Conservation (phyloP, 257 asterid genomes). For the Ophiorrhiza pumila region DNA sequence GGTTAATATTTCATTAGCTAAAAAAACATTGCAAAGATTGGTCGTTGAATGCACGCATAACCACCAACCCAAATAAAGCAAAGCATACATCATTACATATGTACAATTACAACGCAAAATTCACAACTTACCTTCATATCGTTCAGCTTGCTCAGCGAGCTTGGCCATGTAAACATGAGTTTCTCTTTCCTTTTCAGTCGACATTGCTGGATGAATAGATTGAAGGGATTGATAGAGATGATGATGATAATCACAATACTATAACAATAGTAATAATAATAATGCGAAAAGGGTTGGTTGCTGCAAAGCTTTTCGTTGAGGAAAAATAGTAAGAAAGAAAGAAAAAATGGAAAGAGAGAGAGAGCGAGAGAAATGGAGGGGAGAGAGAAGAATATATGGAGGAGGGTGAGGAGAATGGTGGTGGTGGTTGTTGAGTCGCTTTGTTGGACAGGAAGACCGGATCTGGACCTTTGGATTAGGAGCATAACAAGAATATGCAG, state of each 20-base stretch:
- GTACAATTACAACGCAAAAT: background rate
- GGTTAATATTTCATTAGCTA: background rate
- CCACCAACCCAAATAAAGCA: background rate
- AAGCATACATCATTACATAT: background rate
- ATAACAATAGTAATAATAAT: background rate
- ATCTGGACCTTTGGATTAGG: conserved; percentile 30
- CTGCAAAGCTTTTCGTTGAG: conserved; percentile 4
- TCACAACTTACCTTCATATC: conserved; percentile 59
- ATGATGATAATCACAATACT: background rate
- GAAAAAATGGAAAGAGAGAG: conserved; percentile 25
- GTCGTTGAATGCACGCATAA: background rate
- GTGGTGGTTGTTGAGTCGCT: conserved; percentile 15
- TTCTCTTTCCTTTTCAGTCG: conserved; percentile 70
- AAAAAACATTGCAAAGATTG: background rate
- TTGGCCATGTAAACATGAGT: conserved; percentile 80
- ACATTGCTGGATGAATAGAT: conserved; percentile 31
- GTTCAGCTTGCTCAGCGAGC: conserved; percentile 89
- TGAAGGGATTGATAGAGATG: background rate
- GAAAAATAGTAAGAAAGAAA: conserved; percentile 1
- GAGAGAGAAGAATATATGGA: background rate
- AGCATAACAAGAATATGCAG: background rate
- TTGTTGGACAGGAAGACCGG: conserved; percentile 19
- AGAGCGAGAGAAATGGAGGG: conserved; percentile 30
- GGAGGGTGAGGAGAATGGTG: background rate
- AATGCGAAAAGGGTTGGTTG: background rate